Base-by-base conservation (phyloP, 192 early-diverging fungal species). In the Coemansia sp. region DNA sequence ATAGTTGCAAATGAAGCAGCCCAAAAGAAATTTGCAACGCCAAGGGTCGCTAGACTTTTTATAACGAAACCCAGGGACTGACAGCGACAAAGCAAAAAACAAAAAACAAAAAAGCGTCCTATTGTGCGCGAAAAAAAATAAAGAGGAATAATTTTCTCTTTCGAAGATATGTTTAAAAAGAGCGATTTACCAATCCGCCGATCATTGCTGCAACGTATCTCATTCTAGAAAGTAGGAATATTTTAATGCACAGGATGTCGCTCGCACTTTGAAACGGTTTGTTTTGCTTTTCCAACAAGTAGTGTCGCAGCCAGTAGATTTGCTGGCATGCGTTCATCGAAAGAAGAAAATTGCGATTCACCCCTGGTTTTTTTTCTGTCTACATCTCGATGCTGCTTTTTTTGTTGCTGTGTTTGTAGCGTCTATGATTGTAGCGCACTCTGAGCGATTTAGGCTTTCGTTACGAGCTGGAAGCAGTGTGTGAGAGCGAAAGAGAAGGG, bases 351-450 rank as follows among this genome's bases (percentile, higher is more conserved):
- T 8, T 57, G 2, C 54, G n/a, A 28, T 56, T 14, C 54, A 57
- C 56, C 56, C 29, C 32, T 57, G 3, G n/a, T 56, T 57, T 33
- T 57, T n/a, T 33, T 57, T n/a, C 31, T 57, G 32, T 7, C 2
- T 31, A 30, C 29, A 14, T 20, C 14, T 20, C 29, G 17, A 29
- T 22, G 18, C 17, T 56, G 14, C 33, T 38, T 40, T 31, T 29
- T 54, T 29, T 56, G 54, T 18, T 28, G 54, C 28, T 56, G 54
- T 56, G n/a, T 6, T 18, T 56, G 7, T 38, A 8, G 36, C 36
- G 5, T 38, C 22, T 25, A 25, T 25, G 22, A 25, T 38, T 45
- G 10, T 16, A 45, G 42, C 42, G 42, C 5, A 45, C 7, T 12
- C 42, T 45, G 17, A 45, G 17, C 12, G 12, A 16, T 12, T 45